Percentiles rank a stretch among this genome's conserved stretches.
Conservation (phyloP, 108 stramenopile species). For the Discostella pseudostelligera region DNA sequence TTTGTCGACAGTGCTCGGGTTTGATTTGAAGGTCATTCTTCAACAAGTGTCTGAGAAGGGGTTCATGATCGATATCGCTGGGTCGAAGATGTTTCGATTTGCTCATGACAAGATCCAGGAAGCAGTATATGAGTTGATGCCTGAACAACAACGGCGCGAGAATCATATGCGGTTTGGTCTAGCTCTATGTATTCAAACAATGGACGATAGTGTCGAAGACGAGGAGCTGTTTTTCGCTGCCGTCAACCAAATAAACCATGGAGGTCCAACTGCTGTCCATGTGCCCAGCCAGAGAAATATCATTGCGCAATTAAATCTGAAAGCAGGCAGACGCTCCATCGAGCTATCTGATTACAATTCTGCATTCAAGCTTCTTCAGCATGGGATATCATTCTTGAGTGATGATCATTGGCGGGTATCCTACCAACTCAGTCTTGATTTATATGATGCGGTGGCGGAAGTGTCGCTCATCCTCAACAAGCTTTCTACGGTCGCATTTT, state of each 20-base stretch:
- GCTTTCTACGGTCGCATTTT: background rate
- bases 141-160: slow-evolving; percentile 6
- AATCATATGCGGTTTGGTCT: slow-evolving; percentile 24
- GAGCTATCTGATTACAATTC: slow-evolving; percentile 14
- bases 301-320: slow-evolving; percentile 31
- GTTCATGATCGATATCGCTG: slow-evolving; percentile 8
- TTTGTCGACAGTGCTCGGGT: background rate
- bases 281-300: slow-evolving; percentile 14
- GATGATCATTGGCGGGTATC: slow-evolving; percentile 12
- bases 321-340: slow-evolving; percentile 21
- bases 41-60: background rate
- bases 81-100: slow-evolving; percentile 10
- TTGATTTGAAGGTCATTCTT: slow-evolving; percentile 6
- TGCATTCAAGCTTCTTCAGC: slow-evolving; percentile 12
- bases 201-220: background rate
- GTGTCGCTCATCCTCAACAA: slow-evolving; percentile 12
- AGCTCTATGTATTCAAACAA: slow-evolving; percentile 12
- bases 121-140: slow-evolving; percentile 33
- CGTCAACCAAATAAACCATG: slow-evolving; percentile 27
- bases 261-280: slow-evolving; percentile 12
- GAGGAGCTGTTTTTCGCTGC: slow-evolving; percentile 32
- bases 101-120: slow-evolving; percentile 38
- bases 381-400: slow-evolving; percentile 30
- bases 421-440: slow-evolving; percentile 23
- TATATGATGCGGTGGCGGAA: slow-evolving; percentile 23